Conservation (phyloP, 306 rosid genomes). For the Lathyrus sativus region DNA sequence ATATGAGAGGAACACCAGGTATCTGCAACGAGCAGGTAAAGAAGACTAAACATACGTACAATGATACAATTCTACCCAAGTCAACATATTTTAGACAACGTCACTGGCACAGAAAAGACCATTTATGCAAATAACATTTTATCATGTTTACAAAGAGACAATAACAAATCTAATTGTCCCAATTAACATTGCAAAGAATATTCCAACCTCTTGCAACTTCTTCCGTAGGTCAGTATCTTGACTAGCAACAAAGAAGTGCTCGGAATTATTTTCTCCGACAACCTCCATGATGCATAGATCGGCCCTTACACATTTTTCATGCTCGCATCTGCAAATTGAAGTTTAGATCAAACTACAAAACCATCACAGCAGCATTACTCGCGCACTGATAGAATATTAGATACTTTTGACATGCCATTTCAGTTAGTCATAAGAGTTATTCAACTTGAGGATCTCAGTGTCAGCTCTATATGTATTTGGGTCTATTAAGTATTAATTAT, state of each 20-base stretch:
- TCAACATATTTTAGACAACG: neutral
- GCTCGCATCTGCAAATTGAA: slow-evolving; percentile 65
- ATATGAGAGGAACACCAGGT: slow-evolving; percentile 82
- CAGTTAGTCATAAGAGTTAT: neutral
- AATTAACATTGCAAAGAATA: slow-evolving; percentile 4
- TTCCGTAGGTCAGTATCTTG: slow-evolving; percentile 66
- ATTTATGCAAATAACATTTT: slow-evolving; percentile 4
- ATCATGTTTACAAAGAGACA: slow-evolving; percentile 5
- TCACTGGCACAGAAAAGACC: neutral
- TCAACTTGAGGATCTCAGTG: neutral
- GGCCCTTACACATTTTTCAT: slow-evolving; percentile 53
- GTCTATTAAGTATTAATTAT: neutral
- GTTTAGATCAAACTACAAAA: slow-evolving; percentile 31
- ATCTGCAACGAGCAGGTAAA: slow-evolving; percentile 49
- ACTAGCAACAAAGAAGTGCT: slow-evolving; percentile 84
- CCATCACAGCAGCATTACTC: slow-evolving; percentile 4
- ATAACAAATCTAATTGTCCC: neutral
- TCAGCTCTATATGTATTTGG: neutral
- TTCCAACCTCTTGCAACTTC: slow-evolving; percentile 60
- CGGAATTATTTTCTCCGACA: slow-evolving; percentile 68
- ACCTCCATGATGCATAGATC: slow-evolving; percentile 68
- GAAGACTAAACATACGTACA: slow-evolving; percentile 2
- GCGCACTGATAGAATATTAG: neutral
- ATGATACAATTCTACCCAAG: slow-evolving; percentile 14
- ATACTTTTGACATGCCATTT: neutral